Base-by-base conservation (phyloP, 164 flowering plant genomes). In the Taxillus chinensis region DNA sequence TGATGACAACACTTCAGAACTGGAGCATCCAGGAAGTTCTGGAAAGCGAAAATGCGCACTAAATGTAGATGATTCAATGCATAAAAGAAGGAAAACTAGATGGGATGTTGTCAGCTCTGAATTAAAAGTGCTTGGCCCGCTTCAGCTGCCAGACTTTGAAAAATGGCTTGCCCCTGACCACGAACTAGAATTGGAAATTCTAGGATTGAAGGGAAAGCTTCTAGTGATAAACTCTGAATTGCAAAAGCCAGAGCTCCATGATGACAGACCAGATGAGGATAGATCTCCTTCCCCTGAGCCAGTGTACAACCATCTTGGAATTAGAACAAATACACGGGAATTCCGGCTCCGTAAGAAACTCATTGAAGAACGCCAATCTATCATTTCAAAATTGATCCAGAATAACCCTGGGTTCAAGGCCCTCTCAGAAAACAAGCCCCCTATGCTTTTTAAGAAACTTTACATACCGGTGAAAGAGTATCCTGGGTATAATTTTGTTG, bases 381-480 rank as follows among this genome's bases (percentile, higher is more conserved):
- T 79, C 55, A 64, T 79, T 51, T 71, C 68, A 53, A 69, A 42
- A 43, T 60, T 82, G 69, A 68, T 71, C 52, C 55, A 61, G 71
- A 68, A 63, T 73, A 74, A 74, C 61, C 76, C 80, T 15, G 61
- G 68, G 0, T 78, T 78, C 59, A 71, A 64, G 46, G 68, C 72
- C 51, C 72, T 77, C 41, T 17, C 76, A 9, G 65, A 68, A 5
- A 53, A 49, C 56, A 68, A 66, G 54, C 74, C 75, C 10, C 11
- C 60, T 12, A 77, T 67, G 66, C 52, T 71, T 58, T 56, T 13
- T 41, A 82, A 72, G 72, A 80, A 82, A 66, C 75, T 82, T 12
- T 82, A 78, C 60, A 68, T 82, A 42, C 86, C 86, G 3, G 40
- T 61, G 38, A 80, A 65, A 66, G 78, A 80, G 61, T 80, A 79